Conservation (phyloP, 768 basidiomycete genomes). For the Serendipita sp. region DNA sequence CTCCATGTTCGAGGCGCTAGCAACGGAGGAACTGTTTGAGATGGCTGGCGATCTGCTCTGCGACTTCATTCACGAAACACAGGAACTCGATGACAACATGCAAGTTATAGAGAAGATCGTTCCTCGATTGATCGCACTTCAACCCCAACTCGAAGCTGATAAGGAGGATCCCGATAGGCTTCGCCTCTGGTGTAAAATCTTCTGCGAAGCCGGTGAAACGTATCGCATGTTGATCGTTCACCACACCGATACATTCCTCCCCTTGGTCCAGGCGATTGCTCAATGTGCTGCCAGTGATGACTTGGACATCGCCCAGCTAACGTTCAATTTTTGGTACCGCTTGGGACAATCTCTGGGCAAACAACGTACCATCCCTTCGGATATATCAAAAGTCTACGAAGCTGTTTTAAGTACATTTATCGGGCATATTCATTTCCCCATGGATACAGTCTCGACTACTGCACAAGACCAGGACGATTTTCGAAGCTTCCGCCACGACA, state of each 20-base stretch:
- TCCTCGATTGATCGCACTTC: constrained; percentile 66
- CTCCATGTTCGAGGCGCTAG: constrained; percentile 71
- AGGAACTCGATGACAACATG: constrained; percentile 93
- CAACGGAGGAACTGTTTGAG: constrained; percentile 80
- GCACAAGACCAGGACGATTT: constrained; percentile 89
- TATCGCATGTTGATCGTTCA: constrained; percentile 79
- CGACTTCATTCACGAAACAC: constrained; percentile 94
- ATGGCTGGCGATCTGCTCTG: constrained; percentile 81
- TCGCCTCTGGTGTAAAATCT: constrained; percentile 77
- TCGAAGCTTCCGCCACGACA: constrained; percentile 87
- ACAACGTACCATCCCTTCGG: constrained; percentile 49
- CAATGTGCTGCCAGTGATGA: constrained; percentile 85
- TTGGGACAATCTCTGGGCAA: constrained; percentile 83
- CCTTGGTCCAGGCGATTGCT: constrained; percentile 87
- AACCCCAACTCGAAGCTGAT: constrained; percentile 39
- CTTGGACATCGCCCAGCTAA: constrained; percentile 92
- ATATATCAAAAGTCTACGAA: constrained; percentile 71
- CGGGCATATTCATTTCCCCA: constrained; percentile 78
- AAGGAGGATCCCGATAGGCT: constrained; percentile 77
- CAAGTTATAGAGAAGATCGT: constrained; percentile 74
- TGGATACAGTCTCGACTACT: constrained; percentile 44
- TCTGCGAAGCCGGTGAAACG: constrained; percentile 95
- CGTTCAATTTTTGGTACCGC: constrained; percentile 97
- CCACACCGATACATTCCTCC: constrained; percentile 85
- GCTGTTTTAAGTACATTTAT: constrained; percentile 77